A percentile compares a stretch with the other conserved stretches of the same genome.
Evolutionary conservation across 1,284 basidiomycete genomes (phyloP).

Genomic region (Stygiomarasmius scandens): DNA sequence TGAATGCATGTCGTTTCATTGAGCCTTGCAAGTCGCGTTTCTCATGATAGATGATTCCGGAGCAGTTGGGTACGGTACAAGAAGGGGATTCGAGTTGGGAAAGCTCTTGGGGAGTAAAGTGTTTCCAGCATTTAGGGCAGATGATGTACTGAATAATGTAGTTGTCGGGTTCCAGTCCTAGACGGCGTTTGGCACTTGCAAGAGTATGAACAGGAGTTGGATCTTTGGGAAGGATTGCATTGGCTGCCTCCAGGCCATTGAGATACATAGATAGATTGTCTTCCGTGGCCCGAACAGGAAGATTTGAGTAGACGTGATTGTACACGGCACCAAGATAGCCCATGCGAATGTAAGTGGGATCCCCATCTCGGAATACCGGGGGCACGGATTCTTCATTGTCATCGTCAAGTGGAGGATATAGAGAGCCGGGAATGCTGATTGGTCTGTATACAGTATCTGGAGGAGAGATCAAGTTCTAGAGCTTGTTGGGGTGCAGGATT

Average conservation of each 20-base stretch:
- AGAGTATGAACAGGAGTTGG: slow-evolving; percentile 25
- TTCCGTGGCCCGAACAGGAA: not conserved
- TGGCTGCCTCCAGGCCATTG: slow-evolving; percentile 9
- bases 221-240: slow-evolving; percentile 12
- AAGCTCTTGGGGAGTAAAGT: slow-evolving; percentile 20
- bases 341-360: slow-evolving; percentile 15
- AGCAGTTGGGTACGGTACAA: slow-evolving; percentile 20
- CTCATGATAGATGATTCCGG: slow-evolving; percentile 12
- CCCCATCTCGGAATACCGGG: not conserved
- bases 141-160: slow-evolving; percentile 26
- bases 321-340: slow-evolving; percentile 23
- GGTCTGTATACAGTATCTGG: not conserved
- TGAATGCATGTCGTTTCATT: not conserved
- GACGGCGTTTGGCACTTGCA: slow-evolving; percentile 21
- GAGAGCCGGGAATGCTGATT: not conserved
- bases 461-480: not conserved
- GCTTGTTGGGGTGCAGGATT: too few species aligned
- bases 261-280: slow-evolving; percentile 10
- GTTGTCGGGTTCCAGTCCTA: slow-evolving; percentile 28
- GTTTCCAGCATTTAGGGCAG: slow-evolving; percentile 29
- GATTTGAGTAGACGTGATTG: slow-evolving; percentile 17
- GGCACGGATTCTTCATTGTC: not conserved
- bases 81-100: slow-evolving; percentile 12
- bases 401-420: not conserved
- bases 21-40: not conserved